Evolutionary conservation across 78 protist species (phyloP).

Genomic region (Cavenderia fasciculata): DNA sequence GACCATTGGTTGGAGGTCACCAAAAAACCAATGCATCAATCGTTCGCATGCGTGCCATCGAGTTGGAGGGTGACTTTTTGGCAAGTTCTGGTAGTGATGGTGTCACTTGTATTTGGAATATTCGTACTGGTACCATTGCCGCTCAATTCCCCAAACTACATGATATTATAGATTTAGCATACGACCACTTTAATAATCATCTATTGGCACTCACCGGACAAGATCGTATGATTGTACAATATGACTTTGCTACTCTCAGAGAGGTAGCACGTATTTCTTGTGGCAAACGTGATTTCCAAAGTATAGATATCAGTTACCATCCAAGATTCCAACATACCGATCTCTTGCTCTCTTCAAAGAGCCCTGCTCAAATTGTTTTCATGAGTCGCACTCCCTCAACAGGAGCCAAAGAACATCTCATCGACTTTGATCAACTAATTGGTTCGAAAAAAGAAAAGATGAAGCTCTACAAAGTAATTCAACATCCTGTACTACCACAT

Average conservation of each 20-base stretch:
- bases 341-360: slow-evolving; percentile 30
- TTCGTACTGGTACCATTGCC: slow-evolving; percentile 17
- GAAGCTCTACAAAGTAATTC: slow-evolving; percentile 42
- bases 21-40: slow-evolving; percentile 41
- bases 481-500: slow-evolving; percentile 55
- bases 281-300: slow-evolving; percentile 33
- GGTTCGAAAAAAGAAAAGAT: slow-evolving; percentile 45
- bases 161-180: slow-evolving; percentile 44
- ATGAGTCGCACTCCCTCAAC: neutral
- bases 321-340: slow-evolving; percentile 41
- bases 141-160: slow-evolving; percentile 63
- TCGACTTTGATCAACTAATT: slow-evolving; percentile 39
- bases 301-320: slow-evolving; percentile 23
- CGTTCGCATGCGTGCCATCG: slow-evolving; percentile 41
- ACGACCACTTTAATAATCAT: slow-evolving; percentile 36
- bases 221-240: slow-evolving; percentile 18
- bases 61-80: slow-evolving; percentile 38
- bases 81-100: slow-evolving; percentile 74
- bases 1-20: slow-evolving; percentile 59
- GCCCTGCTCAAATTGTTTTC: slow-evolving; percentile 33
- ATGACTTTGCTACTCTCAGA: slow-evolving; percentile 23
- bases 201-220: slow-evolving; percentile 33
- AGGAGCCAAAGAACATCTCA: neutral
- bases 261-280: slow-evolving; percentile 38
- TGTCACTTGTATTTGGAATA: slow-evolving; percentile 51